Percentiles rank a stretch among this genome's conserved stretches.
phyloP scores from a whole-genome alignment of 1,284 basidiomycete genomes.

The Rhodotorula sp. region DNA sequence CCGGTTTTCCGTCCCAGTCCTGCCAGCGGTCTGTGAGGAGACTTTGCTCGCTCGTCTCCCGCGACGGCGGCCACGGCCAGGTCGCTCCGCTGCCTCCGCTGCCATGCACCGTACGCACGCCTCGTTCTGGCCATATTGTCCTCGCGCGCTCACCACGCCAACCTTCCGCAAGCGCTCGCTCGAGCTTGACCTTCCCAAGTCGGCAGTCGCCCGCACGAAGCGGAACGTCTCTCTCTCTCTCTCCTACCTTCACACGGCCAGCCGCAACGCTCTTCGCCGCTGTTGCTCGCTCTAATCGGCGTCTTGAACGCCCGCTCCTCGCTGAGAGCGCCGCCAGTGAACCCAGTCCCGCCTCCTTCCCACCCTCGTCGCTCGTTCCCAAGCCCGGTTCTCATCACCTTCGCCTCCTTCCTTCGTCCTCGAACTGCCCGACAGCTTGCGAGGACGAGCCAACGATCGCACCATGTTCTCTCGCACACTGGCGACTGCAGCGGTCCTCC shows the following conservation, averaged over 20 bases:
- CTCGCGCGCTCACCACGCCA: not conserved
- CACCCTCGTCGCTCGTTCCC: not conserved
- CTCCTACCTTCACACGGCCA: not conserved
- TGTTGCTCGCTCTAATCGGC: not conserved
- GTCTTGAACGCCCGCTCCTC: no score
- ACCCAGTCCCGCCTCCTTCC: not conserved
- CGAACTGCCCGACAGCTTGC: not conserved
- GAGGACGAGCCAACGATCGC: no score
- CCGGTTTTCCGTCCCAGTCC: no score
- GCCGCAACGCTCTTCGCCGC: not conserved
- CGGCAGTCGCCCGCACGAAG: no score
- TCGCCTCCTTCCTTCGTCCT: not conserved
- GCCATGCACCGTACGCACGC: not conserved
- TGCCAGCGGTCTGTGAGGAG: no score
- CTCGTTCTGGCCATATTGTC: not conserved
- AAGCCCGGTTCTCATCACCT: not conserved
- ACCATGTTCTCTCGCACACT: not conserved
- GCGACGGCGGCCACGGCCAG: no score
- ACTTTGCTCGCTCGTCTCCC: no score
- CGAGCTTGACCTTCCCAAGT: not conserved
- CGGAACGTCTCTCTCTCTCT: not conserved
- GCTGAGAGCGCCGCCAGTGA: not conserved
- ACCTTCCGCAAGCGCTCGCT: not conserved
- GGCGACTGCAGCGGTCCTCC: not conserved
- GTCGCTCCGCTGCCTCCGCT: not conserved